Conservation (phyloP, 2,329 filamentous ascomycete species). For the Claviceps sorghi region DNA sequence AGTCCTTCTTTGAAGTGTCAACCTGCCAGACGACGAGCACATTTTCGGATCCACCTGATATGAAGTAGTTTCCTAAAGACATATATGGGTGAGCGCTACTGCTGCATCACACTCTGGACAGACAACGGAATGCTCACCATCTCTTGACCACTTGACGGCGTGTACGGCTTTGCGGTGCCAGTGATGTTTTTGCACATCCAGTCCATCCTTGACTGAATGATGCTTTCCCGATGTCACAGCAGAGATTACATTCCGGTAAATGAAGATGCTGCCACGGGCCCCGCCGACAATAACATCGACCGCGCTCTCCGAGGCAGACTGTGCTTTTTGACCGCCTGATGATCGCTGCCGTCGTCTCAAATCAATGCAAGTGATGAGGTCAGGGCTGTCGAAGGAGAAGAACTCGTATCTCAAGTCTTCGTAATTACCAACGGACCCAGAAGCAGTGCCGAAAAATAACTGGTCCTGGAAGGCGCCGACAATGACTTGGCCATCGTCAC, state of each 20-base stretch:
- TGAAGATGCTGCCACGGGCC: constrained; percentile 57
- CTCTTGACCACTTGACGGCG: constrained; percentile 77
- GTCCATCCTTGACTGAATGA: constrained; percentile 29
- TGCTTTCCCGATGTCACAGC: constrained; percentile 33
- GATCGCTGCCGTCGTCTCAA: constrained; percentile 28
- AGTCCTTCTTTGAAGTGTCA: constrained; percentile 68
- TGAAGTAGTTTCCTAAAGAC: constrained; percentile 65
- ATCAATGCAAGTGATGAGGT: constrained; percentile 55
- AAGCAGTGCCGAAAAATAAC: constrained; percentile 20
- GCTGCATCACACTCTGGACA: neutral
- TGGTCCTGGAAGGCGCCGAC: constrained; percentile 25
- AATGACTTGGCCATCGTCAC: constrained; percentile 42
- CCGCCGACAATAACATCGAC: constrained; percentile 71
- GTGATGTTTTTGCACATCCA: constrained; percentile 56
- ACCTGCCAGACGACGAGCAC: constrained; percentile 88
- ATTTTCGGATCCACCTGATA: constrained; percentile 84
- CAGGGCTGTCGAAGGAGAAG: constrained; percentile 42
- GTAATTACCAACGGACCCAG: constrained; percentile 10
- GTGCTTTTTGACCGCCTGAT: constrained; percentile 12
- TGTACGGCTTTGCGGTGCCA: constrained; percentile 84
- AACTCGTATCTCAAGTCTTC: constrained; percentile 34
- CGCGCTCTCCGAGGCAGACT: constrained; percentile 19
- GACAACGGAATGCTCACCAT: constrained; percentile 42
- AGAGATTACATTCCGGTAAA: constrained; percentile 63
- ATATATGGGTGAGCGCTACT: constrained; percentile 15